A percentile compares a stretch with the other conserved stretches of the same genome.
Evolutionary conservation across 805 yeast species (phyloP).

Genomic region (Blastobotrys mokoenaii): DNA sequence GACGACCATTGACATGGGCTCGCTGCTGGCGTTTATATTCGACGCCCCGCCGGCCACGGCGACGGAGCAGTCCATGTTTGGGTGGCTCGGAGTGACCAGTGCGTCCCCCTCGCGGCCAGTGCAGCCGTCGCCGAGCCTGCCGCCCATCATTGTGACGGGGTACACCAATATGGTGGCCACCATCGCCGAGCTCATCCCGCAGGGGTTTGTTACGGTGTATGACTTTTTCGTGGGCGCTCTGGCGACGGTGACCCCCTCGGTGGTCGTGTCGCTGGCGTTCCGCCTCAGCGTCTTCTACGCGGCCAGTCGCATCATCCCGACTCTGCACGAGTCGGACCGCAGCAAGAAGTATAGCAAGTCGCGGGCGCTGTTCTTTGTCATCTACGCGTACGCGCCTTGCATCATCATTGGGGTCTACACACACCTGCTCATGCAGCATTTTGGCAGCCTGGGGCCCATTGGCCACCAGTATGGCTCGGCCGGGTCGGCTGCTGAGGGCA

Average conservation of each 20-base stretch:
- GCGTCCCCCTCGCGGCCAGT: neutral
- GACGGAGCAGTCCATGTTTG: neutral
- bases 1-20: slow-evolving; percentile 12
- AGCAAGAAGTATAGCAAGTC: slow-evolving; percentile 11
- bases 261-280: slow-evolving; percentile 72
- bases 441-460: slow-evolving; percentile 48
- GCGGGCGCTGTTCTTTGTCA: slow-evolving; percentile 29
- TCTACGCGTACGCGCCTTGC: slow-evolving; percentile 89
- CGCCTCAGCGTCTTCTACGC: slow-evolving; percentile 79
- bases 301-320: slow-evolving; percentile 90
- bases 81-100: neutral
- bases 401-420: slow-evolving; percentile 92
- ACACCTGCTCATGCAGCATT: slow-evolving; percentile 83
- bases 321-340: slow-evolving; percentile 4
- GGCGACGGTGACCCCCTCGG: slow-evolving; percentile 68
- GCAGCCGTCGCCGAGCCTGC: slow-evolving; percentile 23
- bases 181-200: slow-evolving; percentile 32
- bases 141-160: slow-evolving; percentile 32
- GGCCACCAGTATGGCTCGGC: slow-evolving; percentile 1
- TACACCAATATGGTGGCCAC: slow-evolving; percentile 29
- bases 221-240: slow-evolving; percentile 41
- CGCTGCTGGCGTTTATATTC: slow-evolving; percentile 12
- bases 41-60: slow-evolving; percentile 5
- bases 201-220: slow-evolving; percentile 32
- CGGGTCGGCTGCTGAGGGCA: neutral